Evolutionary conservation across 345 rosid species (phyloP).

Genomic region (Physaria fendleri): DNA sequence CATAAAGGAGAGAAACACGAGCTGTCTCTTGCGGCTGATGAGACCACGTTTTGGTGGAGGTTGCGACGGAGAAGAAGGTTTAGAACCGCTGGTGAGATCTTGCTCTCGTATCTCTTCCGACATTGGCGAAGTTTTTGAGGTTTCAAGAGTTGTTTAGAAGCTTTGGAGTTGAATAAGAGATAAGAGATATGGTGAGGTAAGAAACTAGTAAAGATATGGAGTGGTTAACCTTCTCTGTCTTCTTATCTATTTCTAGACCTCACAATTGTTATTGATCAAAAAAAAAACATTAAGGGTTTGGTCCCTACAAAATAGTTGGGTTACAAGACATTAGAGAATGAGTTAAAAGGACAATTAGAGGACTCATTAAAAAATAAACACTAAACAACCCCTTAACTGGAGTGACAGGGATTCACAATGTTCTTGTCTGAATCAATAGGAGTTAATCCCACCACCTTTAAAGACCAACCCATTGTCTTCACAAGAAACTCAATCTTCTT

Average conservation of each 20-base stretch:
- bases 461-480: constrained; percentile 35
- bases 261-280: constrained; percentile 3
- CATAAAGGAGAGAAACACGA: constrained; percentile 50
- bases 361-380: no score
- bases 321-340: no score
- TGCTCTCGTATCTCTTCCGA: constrained; percentile 16
- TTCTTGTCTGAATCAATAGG: constrained; percentile 32
- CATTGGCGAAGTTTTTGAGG: neutral
- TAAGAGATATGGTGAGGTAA: neutral
- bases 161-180: neutral
- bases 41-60: constrained; percentile 20
- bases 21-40: constrained; percentile 49
- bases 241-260: constrained; percentile 24
- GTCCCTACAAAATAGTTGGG: no score
- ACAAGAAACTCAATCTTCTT: constrained; percentile 32
- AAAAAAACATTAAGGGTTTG: neutral
- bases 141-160: neutral
- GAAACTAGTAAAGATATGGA: constrained; percentile 11
- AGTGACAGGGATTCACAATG: no score
- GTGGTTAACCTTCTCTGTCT: constrained; percentile 28
- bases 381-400: no score
- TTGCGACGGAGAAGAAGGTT: constrained; percentile 13
- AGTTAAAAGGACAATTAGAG: neutral
- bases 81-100: neutral
- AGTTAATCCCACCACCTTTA: neutral